These are phyloP conservation scores for Heliamphora exappendiculata DNA, from an alignment of 148 eudicot genomes.

Conservation along the genomic window DNA sequence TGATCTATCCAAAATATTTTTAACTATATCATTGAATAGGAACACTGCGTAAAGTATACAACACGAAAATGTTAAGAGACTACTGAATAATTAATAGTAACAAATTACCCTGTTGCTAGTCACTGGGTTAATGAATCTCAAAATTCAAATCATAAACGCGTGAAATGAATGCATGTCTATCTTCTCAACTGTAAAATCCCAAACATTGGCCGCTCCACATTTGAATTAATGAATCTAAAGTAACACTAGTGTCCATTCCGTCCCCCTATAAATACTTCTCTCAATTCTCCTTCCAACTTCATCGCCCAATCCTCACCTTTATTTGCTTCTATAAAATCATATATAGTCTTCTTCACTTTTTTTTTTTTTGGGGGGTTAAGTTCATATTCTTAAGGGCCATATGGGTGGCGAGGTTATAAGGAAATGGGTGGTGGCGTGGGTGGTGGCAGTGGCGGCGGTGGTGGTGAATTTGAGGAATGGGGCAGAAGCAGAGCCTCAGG, in stretches of 20 bases:
- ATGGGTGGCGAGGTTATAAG: slow-evolving; percentile 17
- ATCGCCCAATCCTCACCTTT: slow-evolving; percentile 9
- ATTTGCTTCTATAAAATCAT: background rate
- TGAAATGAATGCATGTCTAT: slow-evolving; percentile 22
- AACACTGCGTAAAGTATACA: too few relatives aligned
- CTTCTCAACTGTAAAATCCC: slow-evolving; percentile 18
- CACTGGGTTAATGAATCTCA: too few relatives aligned
- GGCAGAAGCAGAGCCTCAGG: slow-evolving; percentile 43
- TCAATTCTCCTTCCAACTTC: slow-evolving; percentile 3
- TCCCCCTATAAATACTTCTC: slow-evolving; percentile 6
- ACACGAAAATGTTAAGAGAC: too few relatives aligned
- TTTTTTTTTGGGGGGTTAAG: too few relatives aligned
- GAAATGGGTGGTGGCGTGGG: slow-evolving; percentile 16
- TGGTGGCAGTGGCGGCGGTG: slow-evolving; percentile 5
- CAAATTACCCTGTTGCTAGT: too few relatives aligned
- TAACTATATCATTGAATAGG: too few relatives aligned
- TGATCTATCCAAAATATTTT: too few relatives aligned
- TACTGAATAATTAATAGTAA: too few relatives aligned
- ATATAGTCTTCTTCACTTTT: background rate
- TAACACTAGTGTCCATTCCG: background rate
- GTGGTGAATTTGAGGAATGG: background rate
- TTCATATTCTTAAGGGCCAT: background rate
- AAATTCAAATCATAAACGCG: slow-evolving; percentile 33
- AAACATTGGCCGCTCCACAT: background rate
- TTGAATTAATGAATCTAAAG: background rate